Conservation (phyloP, 179 eudicot genomes). For the Heliamphora pulchella region DNA sequence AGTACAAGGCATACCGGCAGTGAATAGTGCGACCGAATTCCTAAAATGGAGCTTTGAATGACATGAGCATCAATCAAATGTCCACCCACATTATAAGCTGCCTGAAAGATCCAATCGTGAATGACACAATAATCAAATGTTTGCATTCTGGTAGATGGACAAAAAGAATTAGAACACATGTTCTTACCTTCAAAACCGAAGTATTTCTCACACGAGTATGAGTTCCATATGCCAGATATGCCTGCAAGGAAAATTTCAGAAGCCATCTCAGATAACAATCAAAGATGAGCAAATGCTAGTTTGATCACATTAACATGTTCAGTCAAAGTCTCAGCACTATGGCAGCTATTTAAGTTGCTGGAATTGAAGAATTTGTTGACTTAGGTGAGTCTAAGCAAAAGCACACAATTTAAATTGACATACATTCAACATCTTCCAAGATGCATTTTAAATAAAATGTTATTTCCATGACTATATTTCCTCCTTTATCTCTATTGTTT, state of each 20-base stretch:
- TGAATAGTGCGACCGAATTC: slow-evolving; percentile 42
- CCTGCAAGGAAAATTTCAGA: slow-evolving; percentile 29
- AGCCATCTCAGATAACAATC: slow-evolving; percentile 1
- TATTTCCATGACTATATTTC: background rate
- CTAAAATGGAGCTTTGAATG: slow-evolving; percentile 48
- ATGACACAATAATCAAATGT: background rate
- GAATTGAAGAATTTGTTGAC: background rate
- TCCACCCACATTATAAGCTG: slow-evolving; percentile 51
- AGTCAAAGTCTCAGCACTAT: background rate
- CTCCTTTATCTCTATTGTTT: background rate
- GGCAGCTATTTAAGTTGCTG: background rate
- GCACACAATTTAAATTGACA: too few relatives aligned
- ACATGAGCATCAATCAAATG: slow-evolving; percentile 38
- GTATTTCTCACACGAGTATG: slow-evolving; percentile 27
- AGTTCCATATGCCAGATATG: slow-evolving; percentile 52
- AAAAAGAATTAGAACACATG: background rate
- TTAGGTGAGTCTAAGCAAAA: background rate
- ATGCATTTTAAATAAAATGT: background rate
- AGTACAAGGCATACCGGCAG: slow-evolving; percentile 32
- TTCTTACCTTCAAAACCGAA: slow-evolving; percentile 34
- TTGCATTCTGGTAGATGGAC: background rate
- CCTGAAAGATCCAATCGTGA: slow-evolving; percentile 31
- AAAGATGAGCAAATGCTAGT: background rate
- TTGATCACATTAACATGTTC: background rate
- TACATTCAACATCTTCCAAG: background rate